Evolutionary conservation across 2,329 filamentous ascomycete species (phyloP).

Genomic region (Exserohilum turcica): DNA sequence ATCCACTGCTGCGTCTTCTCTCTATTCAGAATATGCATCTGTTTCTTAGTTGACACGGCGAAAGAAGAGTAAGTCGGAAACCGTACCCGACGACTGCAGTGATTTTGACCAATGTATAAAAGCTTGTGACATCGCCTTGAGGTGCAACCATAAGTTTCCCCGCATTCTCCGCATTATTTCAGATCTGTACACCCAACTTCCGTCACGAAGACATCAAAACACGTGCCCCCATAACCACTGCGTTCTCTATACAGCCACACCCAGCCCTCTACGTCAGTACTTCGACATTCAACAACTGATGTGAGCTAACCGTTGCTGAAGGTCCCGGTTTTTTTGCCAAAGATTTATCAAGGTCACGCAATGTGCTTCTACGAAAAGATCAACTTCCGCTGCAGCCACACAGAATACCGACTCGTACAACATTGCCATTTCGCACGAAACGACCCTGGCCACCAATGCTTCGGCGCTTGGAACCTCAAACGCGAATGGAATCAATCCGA

Average conservation of each 20-base stretch:
- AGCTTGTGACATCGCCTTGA: neutral
- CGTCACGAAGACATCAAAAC: neutral
- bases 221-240: neutral
- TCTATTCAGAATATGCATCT: neutral
- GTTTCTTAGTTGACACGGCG: neutral
- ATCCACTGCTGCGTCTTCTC: neutral
- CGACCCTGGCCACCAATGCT: conserved; percentile 71
- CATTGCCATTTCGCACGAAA: conserved; percentile 79
- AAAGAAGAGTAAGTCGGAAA: neutral
- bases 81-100: neutral
- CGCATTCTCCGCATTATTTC: conserved; percentile 7
- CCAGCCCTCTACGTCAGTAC: conserved; percentile 1
- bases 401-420: conserved; percentile 63
- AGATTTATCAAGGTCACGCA: neutral
- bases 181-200: neutral
- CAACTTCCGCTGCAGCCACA: conserved; percentile 68
- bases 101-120: conserved; percentile 9
- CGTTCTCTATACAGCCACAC: neutral
- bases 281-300: neutral
- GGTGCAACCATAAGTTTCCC: conserved; percentile 11
- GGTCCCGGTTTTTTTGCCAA: neutral
- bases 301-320: neutral
- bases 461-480: conserved; percentile 66
- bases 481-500: conserved; percentile 61
- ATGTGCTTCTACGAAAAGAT: conserved; percentile 78